These are phyloP conservation scores for Chlorociboria aeruginascens DNA, from an alignment of 495 filamentous ascomycete species.

Conservation along the genomic window DNA sequence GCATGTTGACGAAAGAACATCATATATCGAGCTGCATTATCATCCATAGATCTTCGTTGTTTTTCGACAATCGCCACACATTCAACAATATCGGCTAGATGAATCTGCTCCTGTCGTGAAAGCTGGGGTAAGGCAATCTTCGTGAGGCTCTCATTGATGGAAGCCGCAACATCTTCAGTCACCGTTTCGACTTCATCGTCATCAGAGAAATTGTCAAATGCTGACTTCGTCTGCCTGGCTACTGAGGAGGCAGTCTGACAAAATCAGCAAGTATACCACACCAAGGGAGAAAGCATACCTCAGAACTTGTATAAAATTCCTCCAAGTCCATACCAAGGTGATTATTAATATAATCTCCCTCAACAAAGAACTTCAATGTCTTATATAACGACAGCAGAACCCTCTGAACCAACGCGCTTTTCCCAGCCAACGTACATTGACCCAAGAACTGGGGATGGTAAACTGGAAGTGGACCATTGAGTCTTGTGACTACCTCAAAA, in stretches of 20 bases:
- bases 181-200: conserved; percentile 47
- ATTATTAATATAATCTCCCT: conserved; percentile 72
- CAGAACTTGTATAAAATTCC: conserved; percentile 46
- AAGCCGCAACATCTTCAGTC: conserved; percentile 56
- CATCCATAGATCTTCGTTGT: conserved; percentile 83
- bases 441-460: conserved; percentile 90
- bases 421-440: conserved; percentile 78
- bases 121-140: conserved; percentile 67
- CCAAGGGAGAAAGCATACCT: conserved; percentile 8
- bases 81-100: conserved; percentile 76
- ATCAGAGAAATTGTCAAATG: conserved; percentile 39
- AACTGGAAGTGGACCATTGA: conserved; percentile 82
- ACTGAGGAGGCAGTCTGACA: conserved; percentile 25
- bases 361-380: conserved; percentile 69
- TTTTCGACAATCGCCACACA: conserved; percentile 80
- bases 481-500: conserved; percentile 65
- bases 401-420: conserved; percentile 57
- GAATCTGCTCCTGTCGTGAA: conserved; percentile 80
- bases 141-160: conserved; percentile 69
- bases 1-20: conserved; percentile 82
- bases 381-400: conserved; percentile 66
- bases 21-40: conserved; percentile 82
- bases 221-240: conserved; percentile 40
- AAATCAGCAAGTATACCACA: conserved; percentile 18
- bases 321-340: conserved; percentile 62